Evolutionary conservation across 2,329 filamentous ascomycete genomes (phyloP), one percentile per base, ranked within the genome.

Genomic region (Didymella lethalis): DNA sequence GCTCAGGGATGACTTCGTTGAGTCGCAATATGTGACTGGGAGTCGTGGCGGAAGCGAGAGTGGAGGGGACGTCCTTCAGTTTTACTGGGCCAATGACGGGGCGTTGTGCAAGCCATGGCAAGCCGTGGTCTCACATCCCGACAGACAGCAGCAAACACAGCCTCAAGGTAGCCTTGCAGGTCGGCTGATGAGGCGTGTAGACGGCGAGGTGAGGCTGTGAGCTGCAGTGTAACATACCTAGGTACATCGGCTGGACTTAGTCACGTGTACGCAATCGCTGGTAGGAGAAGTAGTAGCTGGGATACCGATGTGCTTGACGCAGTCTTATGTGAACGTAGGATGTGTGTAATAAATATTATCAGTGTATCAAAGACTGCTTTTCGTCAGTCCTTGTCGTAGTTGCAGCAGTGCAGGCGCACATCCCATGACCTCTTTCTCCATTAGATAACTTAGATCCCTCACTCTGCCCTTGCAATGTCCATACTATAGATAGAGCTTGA

Each of bases 401-500:
- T 8, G 12, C 14, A 26, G 18, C 25, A 16, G 12, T 25, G 7
- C 25, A 10, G 16, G 23, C 23, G 23, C 23, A 23, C 3, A 23
- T 6, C n/a, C 3, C 11, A 10, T 20, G 10, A 2, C 40, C 11
- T 28, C 41, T 44, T 26, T 14, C 41, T 7, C 41, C 25, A 6
- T 7, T 44, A 2, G 28, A 44, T 44, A 26, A 7, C 7, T 4
- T 10, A 8, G 8, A 0, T 18, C 28, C 7, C 16, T 41, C 16
- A 52, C 10, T 29, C 11, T 5, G 43, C 54, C n/a, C 54, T 18
- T 4, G 20, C 43, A 20, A 38, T 44, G 1, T 57, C 54, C 28
- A 36, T 26, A 3, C 12, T 29, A 25, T 57, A 57, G 1, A 48
- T 25, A n/a, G 48, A 57, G 10, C 54, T 57, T 2, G 34, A 32